Base-by-base conservation (phyloP, 768 basidiomycete genomes). In the Zangia roseola region DNA sequence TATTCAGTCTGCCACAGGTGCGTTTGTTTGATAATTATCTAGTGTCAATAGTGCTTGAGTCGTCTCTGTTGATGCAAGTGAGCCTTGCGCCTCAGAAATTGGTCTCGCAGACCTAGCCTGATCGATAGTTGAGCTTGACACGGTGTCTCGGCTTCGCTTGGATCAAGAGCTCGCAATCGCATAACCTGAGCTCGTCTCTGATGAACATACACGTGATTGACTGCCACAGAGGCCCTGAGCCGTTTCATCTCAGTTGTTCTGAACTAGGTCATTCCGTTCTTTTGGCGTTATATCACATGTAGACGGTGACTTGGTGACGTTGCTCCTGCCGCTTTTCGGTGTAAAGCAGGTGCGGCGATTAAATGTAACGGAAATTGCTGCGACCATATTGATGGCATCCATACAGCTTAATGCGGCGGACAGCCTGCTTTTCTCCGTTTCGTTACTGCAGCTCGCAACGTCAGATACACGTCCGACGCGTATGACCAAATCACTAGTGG, bases 301-400 rank as follows among this genome's bases (percentile, higher is more conserved):
- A 34, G 46, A 53, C 43, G 34, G 43, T 47, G 47, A 41, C 40
- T 21, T 10, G 19, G 51, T 56, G 49, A 53, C 49, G 45, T 56
- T 49, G 35, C 16, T 31, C 30, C 30, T 31, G 25, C 43, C 35
- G 37, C 40, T 30, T 44, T 52, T 47, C 34, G 41, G 30, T 50
- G 45, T 51, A 50, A 46, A 36, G 21, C 43, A 35, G 26, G 55
- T 55, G 50, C 62, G 59, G 57, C 59, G 60, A 55, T 52, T 49
- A 42, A 53, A 56, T 59, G 34, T 38, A 21, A 49, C 61, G 63
- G 63, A 63, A 54, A 63, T 63, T 62, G 55, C 49, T 47, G 43
- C 34, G 25, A 46, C 12, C 31, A 31, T 42, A 21, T 28, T 54
- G 48, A 53, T 43, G 45, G 41, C 36, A 19, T 63, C 52, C 53